Evolutionary conservation across 495 filamentous ascomycete species (phyloP), one percentile per base, ranked within the genome.

Genomic region (Penicillium angulare): DNA sequence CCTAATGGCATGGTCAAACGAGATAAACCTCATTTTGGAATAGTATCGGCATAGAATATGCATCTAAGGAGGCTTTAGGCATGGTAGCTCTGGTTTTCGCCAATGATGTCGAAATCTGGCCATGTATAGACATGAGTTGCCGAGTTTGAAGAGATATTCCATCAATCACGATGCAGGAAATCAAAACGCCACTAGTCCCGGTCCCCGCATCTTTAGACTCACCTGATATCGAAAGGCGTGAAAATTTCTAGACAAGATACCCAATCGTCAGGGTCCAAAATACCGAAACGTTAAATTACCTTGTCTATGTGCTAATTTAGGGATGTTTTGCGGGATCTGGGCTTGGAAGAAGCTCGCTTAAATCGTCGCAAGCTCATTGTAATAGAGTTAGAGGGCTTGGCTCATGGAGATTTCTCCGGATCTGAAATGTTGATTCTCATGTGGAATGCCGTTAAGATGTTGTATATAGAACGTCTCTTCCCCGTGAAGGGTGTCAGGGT

Each of bases 81-180:
- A 13, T 4, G 3, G 20, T 3, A n/a, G n/a, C 16, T 10, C 39
- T 29, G 24, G 15, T 17, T 44, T 9, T 31, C 18, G 15, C 24
- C n/a, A 44, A 44, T 44, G 20, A 20, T 9, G 5, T 43, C 15
- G 13, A 9, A n/a, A 22, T 9, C 15, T 26, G 12, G n/a, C 20
- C 26, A 4, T 23, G 9, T 18, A 12, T 7, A 43, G 22, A 16
- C 3, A 23, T 36, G 17, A 36, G 16, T 18, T 12, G 23, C 26
- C 42, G 32, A 36, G 49, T 9, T 7, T 20, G 26, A 21, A 15
- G 29, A 57, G 49, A 61, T 66, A 29, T 69, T 66, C 68, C 68
- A 46, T 69, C 68, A 72, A 72, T 72, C 66, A 69, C 40, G 46
- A 41, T 9, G 20, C 50, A 23, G 26, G 23, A 36, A 35, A 31